Evolutionary conservation across 164 flowering plant species (phyloP), one percentile per base, ranked within the genome.

Genomic region (Hamamelis virginiana): DNA sequence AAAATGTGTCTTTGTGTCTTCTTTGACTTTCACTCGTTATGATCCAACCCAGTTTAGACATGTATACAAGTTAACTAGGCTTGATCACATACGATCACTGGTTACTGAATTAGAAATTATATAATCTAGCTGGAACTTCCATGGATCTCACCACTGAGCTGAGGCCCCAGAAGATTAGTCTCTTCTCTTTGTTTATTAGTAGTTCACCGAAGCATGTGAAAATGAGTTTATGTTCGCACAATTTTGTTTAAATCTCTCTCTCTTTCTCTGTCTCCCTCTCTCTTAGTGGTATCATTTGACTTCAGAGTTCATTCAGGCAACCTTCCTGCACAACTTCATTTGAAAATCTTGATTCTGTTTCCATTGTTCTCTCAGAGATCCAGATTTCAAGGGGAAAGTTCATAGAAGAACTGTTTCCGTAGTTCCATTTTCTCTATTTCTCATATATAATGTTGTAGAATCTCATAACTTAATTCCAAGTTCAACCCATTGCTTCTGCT

Each of bases 81-180:
- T 33, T 33, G 41, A 33, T 6, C 2, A 2, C 41, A 33, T 6
- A 2, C 6, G 41, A 33, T 33, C 41, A 33, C 41, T 33, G 41
- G 41, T 6, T 33, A 6, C 41, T 33, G 4, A 33, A 33, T 33
- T 33, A 25, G 22, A 22, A 55, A 5, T 23, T 55, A 55, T 9
- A 23, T 9, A 55, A 55, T 55, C 59, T 55, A 55, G 59, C 59
- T 55, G 59, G 59, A 55, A 12, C 59, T 55, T 55, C 15, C 59
- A 23, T 25, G 41, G 2, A 23, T 55, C 59, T 10, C 14, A 13
- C 23, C 59, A 55, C 59, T 22, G 15, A 22, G 12, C n/a, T n/a
- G n/a, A n/a, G n/a, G n/a, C n/a, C n/a, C n/a, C n/a, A n/a, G n/a
- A n/a, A n/a, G n/a, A 9, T 53, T 53, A 21, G 25, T 53, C 25